Base-by-base conservation (phyloP, 371 early-diverging fungal species). In the Mortierella sp. region DNA sequence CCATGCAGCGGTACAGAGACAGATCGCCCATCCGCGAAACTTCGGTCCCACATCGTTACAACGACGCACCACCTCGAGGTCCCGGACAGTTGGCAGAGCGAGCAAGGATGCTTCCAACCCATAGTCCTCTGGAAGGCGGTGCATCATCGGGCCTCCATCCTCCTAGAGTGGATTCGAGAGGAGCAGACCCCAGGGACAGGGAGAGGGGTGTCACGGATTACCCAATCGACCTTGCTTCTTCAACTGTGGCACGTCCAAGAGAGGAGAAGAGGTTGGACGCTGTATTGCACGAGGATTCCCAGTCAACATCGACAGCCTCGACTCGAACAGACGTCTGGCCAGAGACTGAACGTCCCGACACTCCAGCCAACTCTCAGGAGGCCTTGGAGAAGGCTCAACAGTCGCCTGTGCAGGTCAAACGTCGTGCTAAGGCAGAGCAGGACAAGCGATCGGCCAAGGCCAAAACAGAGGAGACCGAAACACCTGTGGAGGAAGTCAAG, bases 31-130 rank as follows among this genome's bases (percentile, higher is more conserved):
- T 40, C 6, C 69, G 53, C 46, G 76, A 80, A 13, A 13, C 74
- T 26, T 40, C 73, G 2, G n/a, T 72, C 9, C 71, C 31, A 28
- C 59, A 67, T 40, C 81, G 77, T 13, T 70, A 76, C 69, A 76
- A 69, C 31, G 73, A 76, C 19, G 9, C 73, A 16, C 21, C 44
- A 16, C 21, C 44, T 6, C 72, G 69, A 0, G 70, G 76, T 28
- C 79, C 80, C 2, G 83, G 83, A 19, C 83, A 82, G 43, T 46
- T 79, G 26, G 76, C 83, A 19, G 83, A 82, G 19, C 64, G 83
- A 5, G 76, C 80, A n/a, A 76, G 80, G 61, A 76, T 77, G 71
- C 71, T 79, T 16, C 77, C 83, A 0, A 54, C 43, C 5, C 79
- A 75, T 31, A 48, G 78, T 26, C 48, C 46, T 26, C 2, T 69